phyloP scores from a whole-genome alignment of 2,329 filamentous ascomycete genomes.

The Cadophora gregata region DNA sequence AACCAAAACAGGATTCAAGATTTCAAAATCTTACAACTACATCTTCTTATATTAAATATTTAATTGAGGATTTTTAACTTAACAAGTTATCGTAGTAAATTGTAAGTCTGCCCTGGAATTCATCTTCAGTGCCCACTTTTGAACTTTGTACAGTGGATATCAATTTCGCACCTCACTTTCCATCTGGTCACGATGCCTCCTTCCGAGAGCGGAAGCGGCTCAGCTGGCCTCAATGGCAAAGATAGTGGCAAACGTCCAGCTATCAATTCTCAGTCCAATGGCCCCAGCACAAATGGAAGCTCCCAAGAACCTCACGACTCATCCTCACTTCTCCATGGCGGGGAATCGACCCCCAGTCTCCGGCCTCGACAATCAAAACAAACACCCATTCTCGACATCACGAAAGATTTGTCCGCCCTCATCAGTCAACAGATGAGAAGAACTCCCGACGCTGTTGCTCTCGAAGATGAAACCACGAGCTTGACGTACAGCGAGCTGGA shows the following conservation, averaged over 20 bases:
- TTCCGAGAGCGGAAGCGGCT: slow-evolving; percentile 22
- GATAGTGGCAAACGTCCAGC: slow-evolving; percentile 13
- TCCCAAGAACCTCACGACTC: slow-evolving; percentile 7
- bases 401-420: slow-evolving; percentile 74
- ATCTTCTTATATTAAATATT: neutral
- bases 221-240: slow-evolving; percentile 20
- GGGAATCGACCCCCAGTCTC: slow-evolving; percentile 16
- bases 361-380: slow-evolving; percentile 38
- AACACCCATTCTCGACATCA: slow-evolving; percentile 73
- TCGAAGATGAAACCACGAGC: slow-evolving; percentile 71
- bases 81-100: neutral
- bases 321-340: slow-evolving; percentile 18
- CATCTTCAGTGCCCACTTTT: neutral
- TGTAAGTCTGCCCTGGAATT: neutral
- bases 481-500: slow-evolving; percentile 79
- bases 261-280: slow-evolving; percentile 14
- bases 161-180: neutral
- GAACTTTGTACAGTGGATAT: slow-evolving; percentile 4
- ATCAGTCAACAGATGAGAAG: slow-evolving; percentile 71
- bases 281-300: slow-evolving; percentile 22
- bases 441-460: slow-evolving; percentile 71
- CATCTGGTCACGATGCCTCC: slow-evolving; percentile 23
- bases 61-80: neutral
- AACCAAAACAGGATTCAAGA: slow-evolving; percentile 8
- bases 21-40: neutral